A percentile compares a stretch with the other conserved stretches of the same genome.
Conservation (phyloP, 148 eudicot species). For the Salicornia ramosissima region DNA sequence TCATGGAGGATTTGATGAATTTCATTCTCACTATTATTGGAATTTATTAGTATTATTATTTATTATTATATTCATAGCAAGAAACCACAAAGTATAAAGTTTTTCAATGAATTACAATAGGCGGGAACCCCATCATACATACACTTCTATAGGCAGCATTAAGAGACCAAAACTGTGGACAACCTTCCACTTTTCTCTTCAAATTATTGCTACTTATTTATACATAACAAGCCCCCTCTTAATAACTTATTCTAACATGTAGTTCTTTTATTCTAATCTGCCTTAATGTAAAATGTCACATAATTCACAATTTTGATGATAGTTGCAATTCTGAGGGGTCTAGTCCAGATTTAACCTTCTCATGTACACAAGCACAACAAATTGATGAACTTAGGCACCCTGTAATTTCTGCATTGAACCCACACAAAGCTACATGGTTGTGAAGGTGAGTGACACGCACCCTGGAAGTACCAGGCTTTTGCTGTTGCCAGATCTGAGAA, state of each 20-base stretch:
- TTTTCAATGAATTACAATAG: neutral
- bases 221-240: slow-evolving; percentile 10
- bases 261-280: neutral
- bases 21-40: too few relatives aligned
- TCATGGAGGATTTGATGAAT: too few relatives aligned
- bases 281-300: slow-evolving; percentile 2
- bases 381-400: neutral
- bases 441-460: neutral
- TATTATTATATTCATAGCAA: too few relatives aligned
- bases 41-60: too few relatives aligned
- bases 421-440: neutral
- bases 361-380: slow-evolving; percentile 8
- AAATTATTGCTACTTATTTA: slow-evolving; percentile 11
- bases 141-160: neutral
- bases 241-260: neutral
- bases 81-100: too few relatives aligned
- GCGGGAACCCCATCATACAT: neutral
- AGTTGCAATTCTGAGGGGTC: neutral
- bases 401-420: neutral
- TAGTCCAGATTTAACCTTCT: neutral
- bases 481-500: neutral
- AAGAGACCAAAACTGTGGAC: slow-evolving; percentile 15
- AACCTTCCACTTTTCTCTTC: slow-evolving; percentile 2
- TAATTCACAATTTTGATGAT: neutral
- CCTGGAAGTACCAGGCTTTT: neutral